Conservation (phyloP, 2,329 filamentous ascomycete species). For the Xylaria sp. region DNA sequence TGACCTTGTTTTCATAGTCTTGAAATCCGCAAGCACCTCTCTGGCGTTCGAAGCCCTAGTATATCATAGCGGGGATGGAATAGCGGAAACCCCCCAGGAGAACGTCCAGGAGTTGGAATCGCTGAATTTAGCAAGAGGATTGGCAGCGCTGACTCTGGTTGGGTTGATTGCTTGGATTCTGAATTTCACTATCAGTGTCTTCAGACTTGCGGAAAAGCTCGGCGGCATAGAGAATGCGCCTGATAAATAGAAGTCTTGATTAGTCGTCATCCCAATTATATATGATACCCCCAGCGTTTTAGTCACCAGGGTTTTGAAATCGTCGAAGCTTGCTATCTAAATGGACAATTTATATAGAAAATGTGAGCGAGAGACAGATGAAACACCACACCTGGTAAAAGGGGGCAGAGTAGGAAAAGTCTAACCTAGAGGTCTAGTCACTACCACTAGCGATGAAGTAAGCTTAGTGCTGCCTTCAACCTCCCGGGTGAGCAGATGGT, state of each 20-base stretch:
- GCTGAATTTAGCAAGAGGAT: constrained; percentile 70
- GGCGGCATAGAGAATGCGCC: constrained; percentile 64
- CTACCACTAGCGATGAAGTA: not conserved
- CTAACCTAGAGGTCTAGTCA: not conserved
- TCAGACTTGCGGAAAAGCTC: constrained; percentile 73
- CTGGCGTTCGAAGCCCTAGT: constrained; percentile 89
- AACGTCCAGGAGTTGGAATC: constrained; percentile 63
- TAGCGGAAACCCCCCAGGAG: constrained; percentile 49
- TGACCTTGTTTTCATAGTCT: constrained; percentile 96
- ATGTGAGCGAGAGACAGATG: not conserved
- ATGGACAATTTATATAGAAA: not conserved
- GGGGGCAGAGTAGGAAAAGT: not conserved
- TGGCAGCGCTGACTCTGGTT: constrained; percentile 82
- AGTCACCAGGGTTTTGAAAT: not conserved
- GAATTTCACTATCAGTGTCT: constrained; percentile 88
- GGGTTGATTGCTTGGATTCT: constrained; percentile 89
- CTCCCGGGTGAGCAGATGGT: too few relatives aligned
- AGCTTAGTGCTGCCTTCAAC: too few relatives aligned
- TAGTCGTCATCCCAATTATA: constrained; percentile 22
- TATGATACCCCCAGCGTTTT: constrained; percentile 37
- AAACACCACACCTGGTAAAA: not conserved
- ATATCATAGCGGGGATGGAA: constrained; percentile 56
- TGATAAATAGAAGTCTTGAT: constrained; percentile 43
- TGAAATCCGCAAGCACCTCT: constrained; percentile 92
- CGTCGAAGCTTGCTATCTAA: not conserved